Evolutionary conservation across 306 rosid genomes (phyloP).

Genomic region (Fragaria iinumae): DNA sequence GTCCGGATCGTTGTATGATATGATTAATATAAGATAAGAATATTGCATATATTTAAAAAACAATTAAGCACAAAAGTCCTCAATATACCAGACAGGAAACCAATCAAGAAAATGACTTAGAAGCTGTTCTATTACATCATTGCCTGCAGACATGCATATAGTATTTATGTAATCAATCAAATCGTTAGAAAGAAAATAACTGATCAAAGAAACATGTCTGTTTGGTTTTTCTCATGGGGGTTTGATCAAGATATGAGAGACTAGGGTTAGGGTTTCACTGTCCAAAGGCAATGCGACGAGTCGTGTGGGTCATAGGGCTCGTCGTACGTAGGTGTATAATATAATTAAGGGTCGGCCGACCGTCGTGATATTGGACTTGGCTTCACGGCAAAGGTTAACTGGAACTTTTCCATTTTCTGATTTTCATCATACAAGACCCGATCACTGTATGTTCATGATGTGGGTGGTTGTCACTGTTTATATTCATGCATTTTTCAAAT

Average conservation of each 20-base stretch:
- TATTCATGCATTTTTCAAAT: background rate
- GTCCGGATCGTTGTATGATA: background rate
- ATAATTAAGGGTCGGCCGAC: background rate
- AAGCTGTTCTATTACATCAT: background rate
- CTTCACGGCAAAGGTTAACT: background rate
- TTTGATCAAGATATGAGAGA: background rate
- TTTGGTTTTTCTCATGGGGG: background rate
- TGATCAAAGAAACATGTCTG: background rate
- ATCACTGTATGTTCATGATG: no score
- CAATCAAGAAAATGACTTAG: background rate
- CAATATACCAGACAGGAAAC: background rate
- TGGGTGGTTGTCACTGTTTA: background rate
- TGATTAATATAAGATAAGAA: background rate
- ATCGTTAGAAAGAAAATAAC: background rate
- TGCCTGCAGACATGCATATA: background rate
- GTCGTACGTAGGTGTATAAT: background rate
- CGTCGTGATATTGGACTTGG: constrained; percentile 11
- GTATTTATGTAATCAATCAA: background rate
- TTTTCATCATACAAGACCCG: background rate
- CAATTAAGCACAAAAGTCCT: background rate
- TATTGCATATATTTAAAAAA: background rate
- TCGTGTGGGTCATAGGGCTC: background rate
- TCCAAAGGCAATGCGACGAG: background rate
- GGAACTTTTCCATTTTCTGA: background rate
- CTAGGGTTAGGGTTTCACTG: background rate